Percentiles rank a stretch among this genome's conserved stretches.
Conservation (phyloP, 345 rosid genomes). For the Nasturtium officinale region DNA sequence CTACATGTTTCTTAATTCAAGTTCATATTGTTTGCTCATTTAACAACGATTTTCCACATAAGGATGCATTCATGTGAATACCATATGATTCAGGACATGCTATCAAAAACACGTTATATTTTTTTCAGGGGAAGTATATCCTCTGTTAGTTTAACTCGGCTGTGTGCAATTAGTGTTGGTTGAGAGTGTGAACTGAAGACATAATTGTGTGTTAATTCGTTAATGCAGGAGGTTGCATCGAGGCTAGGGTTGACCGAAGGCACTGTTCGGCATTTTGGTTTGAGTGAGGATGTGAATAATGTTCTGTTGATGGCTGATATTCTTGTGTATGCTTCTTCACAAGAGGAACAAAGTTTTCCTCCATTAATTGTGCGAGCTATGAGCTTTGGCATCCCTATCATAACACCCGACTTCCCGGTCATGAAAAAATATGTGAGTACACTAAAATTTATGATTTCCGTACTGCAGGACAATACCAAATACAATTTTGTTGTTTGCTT, state of each 20-base stretch:
- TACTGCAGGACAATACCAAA: slow-evolving; percentile 8
- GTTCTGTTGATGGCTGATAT: slow-evolving; percentile 80
- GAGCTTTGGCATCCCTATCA: slow-evolving; percentile 79
- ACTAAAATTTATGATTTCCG: slow-evolving; percentile 26
- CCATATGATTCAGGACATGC: slow-evolving; percentile 10
- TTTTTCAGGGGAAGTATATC: background rate
- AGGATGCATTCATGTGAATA: slow-evolving; percentile 1
- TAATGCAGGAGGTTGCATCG: slow-evolving; percentile 71
- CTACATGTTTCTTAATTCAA: slow-evolving; percentile 8
- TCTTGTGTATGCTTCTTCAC: slow-evolving; percentile 90
- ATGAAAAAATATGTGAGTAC: slow-evolving; percentile 76
- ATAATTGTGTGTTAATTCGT: slow-evolving; percentile 21
- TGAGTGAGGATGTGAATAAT: slow-evolving; percentile 69
- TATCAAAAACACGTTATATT: slow-evolving; percentile 8
- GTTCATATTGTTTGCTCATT: slow-evolving; percentile 10
- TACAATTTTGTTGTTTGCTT: slow-evolving; percentile 17
- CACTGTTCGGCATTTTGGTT: slow-evolving; percentile 73
- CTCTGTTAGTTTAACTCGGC: background rate
- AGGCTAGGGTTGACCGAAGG: slow-evolving; percentile 71
- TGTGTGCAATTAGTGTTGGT: slow-evolving; percentile 12
- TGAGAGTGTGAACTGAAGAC: slow-evolving; percentile 26
- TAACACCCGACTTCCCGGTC: slow-evolving; percentile 75
- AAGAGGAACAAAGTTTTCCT: slow-evolving; percentile 91
- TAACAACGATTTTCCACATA: slow-evolving; percentile 7
- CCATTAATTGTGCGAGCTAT: slow-evolving; percentile 81